These are phyloP conservation scores for Pseudisothecium myosuroides DNA, from an alignment of 225 moss, liverwort and hornwort species.

Conservation along the genomic window DNA sequence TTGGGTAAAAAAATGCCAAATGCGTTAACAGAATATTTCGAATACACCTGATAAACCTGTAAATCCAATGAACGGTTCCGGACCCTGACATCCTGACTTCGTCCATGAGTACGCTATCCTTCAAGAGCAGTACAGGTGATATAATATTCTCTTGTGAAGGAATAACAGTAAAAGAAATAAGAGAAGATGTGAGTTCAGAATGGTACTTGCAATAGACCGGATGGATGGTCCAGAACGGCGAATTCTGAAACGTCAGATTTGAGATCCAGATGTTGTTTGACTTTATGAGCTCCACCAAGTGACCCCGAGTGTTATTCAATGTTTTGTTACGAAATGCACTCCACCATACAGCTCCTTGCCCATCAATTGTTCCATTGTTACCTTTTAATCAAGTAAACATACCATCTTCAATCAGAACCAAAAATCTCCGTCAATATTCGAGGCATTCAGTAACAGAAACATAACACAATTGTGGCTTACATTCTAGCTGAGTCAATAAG, in stretches of 20 bases:
- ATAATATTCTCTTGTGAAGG: background rate
- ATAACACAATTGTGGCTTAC: background rate
- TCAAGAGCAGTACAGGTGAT: background rate
- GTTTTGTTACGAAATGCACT: constrained; percentile 21
- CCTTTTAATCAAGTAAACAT: constrained; percentile 14
- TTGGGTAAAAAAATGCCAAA: background rate
- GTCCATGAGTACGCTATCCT: background rate
- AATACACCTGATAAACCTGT: background rate
- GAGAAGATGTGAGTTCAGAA: background rate
- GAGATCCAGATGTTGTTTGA: constrained; percentile 42
- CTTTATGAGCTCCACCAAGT: constrained; percentile 64
- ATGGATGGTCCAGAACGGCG: constrained; percentile 89
- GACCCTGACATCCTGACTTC: background rate
- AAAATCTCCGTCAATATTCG: background rate
- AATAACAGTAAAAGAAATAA: background rate
- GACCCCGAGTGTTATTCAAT: constrained; percentile 56
- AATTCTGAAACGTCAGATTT: constrained; percentile 68
- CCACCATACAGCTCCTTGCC: constrained; percentile 85
- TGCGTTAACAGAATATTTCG: background rate
- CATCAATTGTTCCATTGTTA: constrained; percentile 83
- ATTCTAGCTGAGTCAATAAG: background rate
- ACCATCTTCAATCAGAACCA: background rate
- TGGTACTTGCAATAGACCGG: constrained; percentile 77
- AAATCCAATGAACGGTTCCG: background rate
- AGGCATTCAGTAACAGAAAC: background rate